Evolutionary conservation across 2,329 filamentous ascomycete species (phyloP).

Genomic region (Sphaerostilbella broomeana): DNA sequence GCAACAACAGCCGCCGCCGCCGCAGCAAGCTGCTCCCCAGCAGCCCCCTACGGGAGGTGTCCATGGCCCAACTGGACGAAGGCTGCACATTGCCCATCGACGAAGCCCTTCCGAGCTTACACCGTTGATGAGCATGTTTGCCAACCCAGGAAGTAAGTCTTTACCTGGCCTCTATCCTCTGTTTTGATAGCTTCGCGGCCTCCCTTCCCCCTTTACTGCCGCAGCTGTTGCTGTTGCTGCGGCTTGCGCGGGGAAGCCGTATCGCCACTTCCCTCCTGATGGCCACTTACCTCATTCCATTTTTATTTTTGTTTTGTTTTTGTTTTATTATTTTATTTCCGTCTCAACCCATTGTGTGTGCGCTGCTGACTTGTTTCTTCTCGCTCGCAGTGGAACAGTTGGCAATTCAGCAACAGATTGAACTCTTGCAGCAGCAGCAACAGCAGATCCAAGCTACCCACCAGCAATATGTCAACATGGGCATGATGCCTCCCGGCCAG

Average conservation of each 20-base stretch:
- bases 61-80: conserved; percentile 72
- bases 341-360: too few species aligned
- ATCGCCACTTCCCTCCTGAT: conserved; percentile 2
- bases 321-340: too few species aligned
- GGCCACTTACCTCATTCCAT: too few species aligned
- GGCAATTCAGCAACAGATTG: conserved; percentile 95
- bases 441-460: conserved; percentile 95
- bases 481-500: conserved; percentile 84
- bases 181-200: background rate
- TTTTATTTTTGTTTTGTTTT: too few species aligned
- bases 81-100: conserved; percentile 94
- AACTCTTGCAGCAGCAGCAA: conserved; percentile 93
- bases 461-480: conserved; percentile 97
- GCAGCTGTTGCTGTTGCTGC: conserved; percentile 3
- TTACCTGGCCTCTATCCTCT: conserved; percentile 1
- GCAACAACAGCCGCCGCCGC: conserved; percentile 46
- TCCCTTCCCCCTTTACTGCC: background rate
- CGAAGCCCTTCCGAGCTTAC: conserved; percentile 96
- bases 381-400: conserved; percentile 77
- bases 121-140: conserved; percentile 90
- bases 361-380: too few species aligned
- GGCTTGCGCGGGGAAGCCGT: conserved; percentile 8
- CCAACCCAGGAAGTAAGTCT: conserved; percentile 57
- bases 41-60: conserved; percentile 50
- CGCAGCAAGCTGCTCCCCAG: conserved; percentile 38